phyloP scores from a whole-genome alignment of 768 basidiomycete genomes.

The Leccinum ochraceum region DNA sequence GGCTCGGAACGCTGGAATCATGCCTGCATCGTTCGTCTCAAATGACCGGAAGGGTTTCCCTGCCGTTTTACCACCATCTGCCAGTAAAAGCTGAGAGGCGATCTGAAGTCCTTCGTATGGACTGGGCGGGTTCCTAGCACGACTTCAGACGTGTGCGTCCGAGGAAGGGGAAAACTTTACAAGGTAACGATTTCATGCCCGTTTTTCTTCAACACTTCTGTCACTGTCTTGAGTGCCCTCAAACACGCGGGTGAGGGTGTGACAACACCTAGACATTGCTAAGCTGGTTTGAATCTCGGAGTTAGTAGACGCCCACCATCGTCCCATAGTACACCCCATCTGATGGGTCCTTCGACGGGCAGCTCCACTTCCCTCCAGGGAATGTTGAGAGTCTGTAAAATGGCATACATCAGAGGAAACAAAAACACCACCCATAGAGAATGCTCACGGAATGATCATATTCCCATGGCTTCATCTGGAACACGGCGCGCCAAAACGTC shows the following conservation, averaged over 20 bases:
- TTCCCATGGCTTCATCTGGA: conserved; percentile 62
- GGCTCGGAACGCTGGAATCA: conserved; percentile 40
- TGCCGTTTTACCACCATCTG: conserved; percentile 47
- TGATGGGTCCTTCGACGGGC: conserved; percentile 49
- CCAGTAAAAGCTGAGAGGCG: conserved; percentile 52
- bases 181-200: conserved; percentile 57
- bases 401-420: background rate
- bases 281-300: background rate
- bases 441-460: conserved; percentile 54
- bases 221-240: conserved; percentile 52
- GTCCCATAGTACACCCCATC: conserved; percentile 66
- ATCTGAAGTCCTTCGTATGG: conserved; percentile 54
- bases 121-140: conserved; percentile 37
- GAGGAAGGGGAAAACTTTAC: conserved; percentile 32
- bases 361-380: conserved; percentile 41
- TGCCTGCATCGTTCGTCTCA: conserved; percentile 53
- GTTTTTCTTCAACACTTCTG: conserved; percentile 41
- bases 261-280: conserved; percentile 50
- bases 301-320: conserved; percentile 43
- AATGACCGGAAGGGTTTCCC: conserved; percentile 37
- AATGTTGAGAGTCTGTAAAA: conserved; percentile 33
- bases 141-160: background rate
- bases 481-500: conserved; percentile 64
- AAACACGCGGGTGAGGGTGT: conserved; percentile 58
- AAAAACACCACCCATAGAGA: background rate